Evolutionary conservation across 352 stramenopile genomes (phyloP), one percentile per base, ranked within the genome.

Genomic region (Globisporangium cederbergense): DNA sequence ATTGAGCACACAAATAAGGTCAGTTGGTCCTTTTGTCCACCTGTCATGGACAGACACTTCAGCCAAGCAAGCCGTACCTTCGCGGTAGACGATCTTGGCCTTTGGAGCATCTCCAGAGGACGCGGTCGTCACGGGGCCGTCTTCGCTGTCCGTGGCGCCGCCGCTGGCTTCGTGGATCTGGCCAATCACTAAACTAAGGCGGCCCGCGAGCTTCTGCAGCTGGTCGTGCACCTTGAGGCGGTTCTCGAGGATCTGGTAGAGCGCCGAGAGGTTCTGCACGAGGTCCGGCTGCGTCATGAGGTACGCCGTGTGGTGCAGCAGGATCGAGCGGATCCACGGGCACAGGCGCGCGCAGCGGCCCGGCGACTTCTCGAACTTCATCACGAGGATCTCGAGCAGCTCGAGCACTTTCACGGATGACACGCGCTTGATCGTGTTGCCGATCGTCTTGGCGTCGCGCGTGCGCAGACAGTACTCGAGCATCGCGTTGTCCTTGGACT

Each of bases 401-500:
- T 81, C 68, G 25, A 95, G 76, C 51, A 95, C 82, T 63, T 89
- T 88, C 18, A 85, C 83, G 0, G 83, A 77, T 49, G 83, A 71
- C 47, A 95, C 83, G 40, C 85, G 84, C 66, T 85, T 79, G 62
- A 93, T 88, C 58, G 87, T 95, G 52, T 85, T 81, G 25, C 64
- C 66, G 36, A 95, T 84, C 32, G 90, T 79, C 70, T 95, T 95
- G 40, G 62, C 46, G 65, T 95, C 87, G 47, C 81, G 83, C 43
- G 81, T 88, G 51, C 85, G 80, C 57, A 95, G 65, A 64, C 81
- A 90, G 67, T 94, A 91, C 72, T 95, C 87, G 10, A 95, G 70
- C 63, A 94, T 85, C 40, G 85, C 85, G 51, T 94, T 94, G 81
- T 95, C 87, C 63, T 91, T 90, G 42, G 87, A 85, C 71, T 95